Percentiles rank a stretch among this genome's conserved stretches.
Conservation (phyloP, 192 early-diverging fungal species). For the Entomortierella chlamydospora region DNA sequence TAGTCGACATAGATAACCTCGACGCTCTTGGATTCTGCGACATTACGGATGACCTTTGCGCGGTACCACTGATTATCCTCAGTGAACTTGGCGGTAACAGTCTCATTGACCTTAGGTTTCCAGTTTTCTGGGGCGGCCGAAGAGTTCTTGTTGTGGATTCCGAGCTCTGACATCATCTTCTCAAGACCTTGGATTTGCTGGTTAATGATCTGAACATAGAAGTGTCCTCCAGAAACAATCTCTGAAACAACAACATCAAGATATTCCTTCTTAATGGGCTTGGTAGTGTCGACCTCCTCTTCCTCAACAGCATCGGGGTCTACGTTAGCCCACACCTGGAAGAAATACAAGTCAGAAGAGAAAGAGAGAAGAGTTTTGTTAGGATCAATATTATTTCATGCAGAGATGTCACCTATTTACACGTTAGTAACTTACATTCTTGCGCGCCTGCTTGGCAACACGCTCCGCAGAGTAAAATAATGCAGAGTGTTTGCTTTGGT, state of each 20-base stretch:
- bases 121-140: slow-evolving; percentile 51
- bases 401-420: too few relatives aligned
- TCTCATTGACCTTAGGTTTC: slow-evolving; percentile 75
- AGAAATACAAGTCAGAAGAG: background rate
- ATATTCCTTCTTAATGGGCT: slow-evolving; percentile 75
- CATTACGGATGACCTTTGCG: slow-evolving; percentile 77
- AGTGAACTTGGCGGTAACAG: slow-evolving; percentile 87
- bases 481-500: slow-evolving; percentile 76
- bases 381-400: too few relatives aligned
- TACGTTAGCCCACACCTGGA: slow-evolving; percentile 55
- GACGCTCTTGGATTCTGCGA: slow-evolving; percentile 69
- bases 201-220: slow-evolving; percentile 75
- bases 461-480: slow-evolving; percentile 84
- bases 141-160: slow-evolving; percentile 64
- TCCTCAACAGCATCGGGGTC: slow-evolving; percentile 58
- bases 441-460: slow-evolving; percentile 72
- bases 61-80: slow-evolving; percentile 89
- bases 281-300: slow-evolving; percentile 54
- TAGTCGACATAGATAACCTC: slow-evolving; percentile 93
- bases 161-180: slow-evolving; percentile 85
- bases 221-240: slow-evolving; percentile 64
- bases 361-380: background rate
- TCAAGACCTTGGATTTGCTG: slow-evolving; percentile 77
- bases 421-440: slow-evolving; percentile 75
- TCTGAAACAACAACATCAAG: slow-evolving; percentile 80